A percentile compares a stretch with the other conserved stretches of the same genome.
Conservation (phyloP, 495 filamentous ascomycete genomes). For the Tuber umbilicatum region DNA sequence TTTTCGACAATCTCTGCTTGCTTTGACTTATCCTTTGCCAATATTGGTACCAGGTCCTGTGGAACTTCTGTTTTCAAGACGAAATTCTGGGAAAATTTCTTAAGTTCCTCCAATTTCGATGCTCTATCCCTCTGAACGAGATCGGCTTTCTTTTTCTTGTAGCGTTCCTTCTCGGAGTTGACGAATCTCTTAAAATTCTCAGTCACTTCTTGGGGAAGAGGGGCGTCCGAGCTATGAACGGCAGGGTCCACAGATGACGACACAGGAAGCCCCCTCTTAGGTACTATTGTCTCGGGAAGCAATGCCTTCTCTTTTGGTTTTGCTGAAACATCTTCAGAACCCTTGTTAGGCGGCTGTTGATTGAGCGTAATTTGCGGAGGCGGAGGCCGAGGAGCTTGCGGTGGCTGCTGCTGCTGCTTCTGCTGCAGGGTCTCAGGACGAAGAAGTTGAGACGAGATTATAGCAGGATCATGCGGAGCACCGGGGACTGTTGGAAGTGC, state of each 20-base stretch:
- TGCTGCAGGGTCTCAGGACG: conserved; percentile 48
- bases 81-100: conserved; percentile 90
- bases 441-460: conserved; percentile 67
- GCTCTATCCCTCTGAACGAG: conserved; percentile 66
- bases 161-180: conserved; percentile 63
- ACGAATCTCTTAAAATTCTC: conserved; percentile 41
- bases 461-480: conserved; percentile 70
- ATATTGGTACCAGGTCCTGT: conserved; percentile 82
- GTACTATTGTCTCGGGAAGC: conserved; percentile 35
- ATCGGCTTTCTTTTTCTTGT: conserved; percentile 65
- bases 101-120: conserved; percentile 83
- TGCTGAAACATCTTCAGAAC: conserved; percentile 14
- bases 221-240: conserved; percentile 20
- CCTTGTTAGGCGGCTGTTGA: conserved; percentile 27
- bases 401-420: conserved; percentile 39
- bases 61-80: conserved; percentile 89
- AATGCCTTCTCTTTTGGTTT: conserved; percentile 40
- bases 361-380: conserved; percentile 36
- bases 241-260: conserved; percentile 18
- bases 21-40: conserved; percentile 89
- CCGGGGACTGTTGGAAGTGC: conserved; percentile 64
- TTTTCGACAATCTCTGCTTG: conserved; percentile 88
- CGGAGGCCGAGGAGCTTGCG: conserved; percentile 35
- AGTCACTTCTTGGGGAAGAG: conserved; percentile 27
- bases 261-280: conserved; percentile 25